Evolutionary conservation across 768 basidiomycete genomes (phyloP), one percentile per base, ranked within the genome.

Genomic region (Lentinula aciculospora): DNA sequence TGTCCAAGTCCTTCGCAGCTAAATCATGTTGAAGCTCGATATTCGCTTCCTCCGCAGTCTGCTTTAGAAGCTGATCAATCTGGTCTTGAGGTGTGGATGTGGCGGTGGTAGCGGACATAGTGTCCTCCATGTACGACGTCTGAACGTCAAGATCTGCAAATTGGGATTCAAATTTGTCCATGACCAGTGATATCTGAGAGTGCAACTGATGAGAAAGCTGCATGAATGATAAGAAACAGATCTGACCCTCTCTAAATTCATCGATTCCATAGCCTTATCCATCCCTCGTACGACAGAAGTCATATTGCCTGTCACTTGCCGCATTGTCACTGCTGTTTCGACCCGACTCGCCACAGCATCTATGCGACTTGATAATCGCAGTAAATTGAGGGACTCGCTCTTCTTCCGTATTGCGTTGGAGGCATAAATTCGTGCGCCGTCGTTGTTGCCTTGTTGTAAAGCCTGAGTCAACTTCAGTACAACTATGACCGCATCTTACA

Each of bases 391-490:
- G 0, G 88, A 76, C 69, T 99, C 97, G 60, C 84, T 90, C 82
- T 98, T 98, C 85, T 99, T 99, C 49, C 97, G 82, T 68, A 99
- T 99, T 51, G 96, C 93, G 64, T 98, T 99, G 27, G 94, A 88
- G 34, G 97, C 97, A 71, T 98, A 98, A 79, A 99, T 98, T 61
- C 92, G 83, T 21, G 97, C 97, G 47, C 96, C 94, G 55, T 99
- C 97, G 57, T 83, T 92, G 74, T 99, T 98, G 48, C 94, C 94
- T 72, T 98, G 94, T 68, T 92, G 88, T 19, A 99, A 79, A 5
- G 97, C 97, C 96, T 99, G 40, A 48, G 13, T 28, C 6, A 15
- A 60, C 29, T 39, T 34, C 46, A 39, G 37, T 61, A 29, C 42
- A 39, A 44, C 37, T 37, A 37, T 39, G 28, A 5, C 21, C 21